Evolutionary conservation across 495 filamentous ascomycete species (phyloP).

Genomic region (Xylaria venustula): DNA sequence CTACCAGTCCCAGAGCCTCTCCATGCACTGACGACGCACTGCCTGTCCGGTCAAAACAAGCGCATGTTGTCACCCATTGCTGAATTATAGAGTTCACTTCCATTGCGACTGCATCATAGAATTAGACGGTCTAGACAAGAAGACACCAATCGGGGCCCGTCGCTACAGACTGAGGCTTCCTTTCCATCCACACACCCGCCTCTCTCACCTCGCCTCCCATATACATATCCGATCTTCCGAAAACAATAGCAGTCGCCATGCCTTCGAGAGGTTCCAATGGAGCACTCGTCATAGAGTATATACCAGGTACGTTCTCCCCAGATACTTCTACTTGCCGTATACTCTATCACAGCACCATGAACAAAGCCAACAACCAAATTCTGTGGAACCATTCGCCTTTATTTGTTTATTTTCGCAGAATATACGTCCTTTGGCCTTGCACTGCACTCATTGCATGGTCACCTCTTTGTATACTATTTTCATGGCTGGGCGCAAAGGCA

Average conservation of each 20-base stretch:
- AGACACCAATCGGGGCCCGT: background rate
- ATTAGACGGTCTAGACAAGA: background rate
- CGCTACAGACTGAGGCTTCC: constrained; percentile 2
- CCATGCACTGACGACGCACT: no score
- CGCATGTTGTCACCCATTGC: no score
- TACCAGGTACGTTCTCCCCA: constrained; percentile 46
- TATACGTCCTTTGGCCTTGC: no score
- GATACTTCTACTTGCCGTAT: no score
- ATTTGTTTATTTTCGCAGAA: no score
- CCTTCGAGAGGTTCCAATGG: constrained; percentile 43
- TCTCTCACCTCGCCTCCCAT: background rate
- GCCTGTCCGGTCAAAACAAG: no score
- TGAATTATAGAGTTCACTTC: no score
- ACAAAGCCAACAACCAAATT: no score
- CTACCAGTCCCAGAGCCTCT: no score
- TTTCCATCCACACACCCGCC: no score
- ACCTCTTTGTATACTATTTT: background rate
- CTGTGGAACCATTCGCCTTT: background rate
- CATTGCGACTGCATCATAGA: background rate
- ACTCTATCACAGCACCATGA: no score
- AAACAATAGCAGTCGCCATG: constrained; percentile 30
- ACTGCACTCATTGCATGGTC: background rate
- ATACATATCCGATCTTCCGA: background rate
- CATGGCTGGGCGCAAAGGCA: background rate
- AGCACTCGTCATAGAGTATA: constrained; percentile 58